Evolutionary conservation across 2,329 filamentous ascomycete genomes (phyloP).

Genomic region (Alternaria viburni): DNA sequence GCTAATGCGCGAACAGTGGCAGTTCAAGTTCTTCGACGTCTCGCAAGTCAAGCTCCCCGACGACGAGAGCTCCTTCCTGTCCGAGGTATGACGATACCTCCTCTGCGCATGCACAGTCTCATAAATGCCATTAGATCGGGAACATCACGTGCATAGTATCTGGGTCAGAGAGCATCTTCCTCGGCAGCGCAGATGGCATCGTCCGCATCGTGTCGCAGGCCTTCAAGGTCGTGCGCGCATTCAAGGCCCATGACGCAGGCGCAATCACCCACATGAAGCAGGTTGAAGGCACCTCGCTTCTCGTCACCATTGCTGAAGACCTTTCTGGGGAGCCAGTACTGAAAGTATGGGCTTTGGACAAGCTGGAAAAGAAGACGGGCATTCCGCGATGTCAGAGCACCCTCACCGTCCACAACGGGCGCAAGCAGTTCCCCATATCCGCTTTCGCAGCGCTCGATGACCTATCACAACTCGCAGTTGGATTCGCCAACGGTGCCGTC

Average conservation of each 20-base stretch:
- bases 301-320: constrained; percentile 89
- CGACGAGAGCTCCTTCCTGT: constrained; percentile 77
- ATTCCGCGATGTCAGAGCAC: constrained; percentile 87
- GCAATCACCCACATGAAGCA: constrained; percentile 92
- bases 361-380: constrained; percentile 91
- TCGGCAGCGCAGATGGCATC: constrained; percentile 82
- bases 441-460: constrained; percentile 88
- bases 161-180: constrained; percentile 86
- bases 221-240: constrained; percentile 86
- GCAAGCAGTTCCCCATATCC: constrained; percentile 93
- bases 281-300: constrained; percentile 81
- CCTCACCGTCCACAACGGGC: constrained; percentile 83
- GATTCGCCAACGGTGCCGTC: constrained; percentile 94
- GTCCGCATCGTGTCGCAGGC: constrained; percentile 86
- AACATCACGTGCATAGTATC: constrained; percentile 85
- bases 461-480: constrained; percentile 89
- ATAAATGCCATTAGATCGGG: constrained; percentile 52
- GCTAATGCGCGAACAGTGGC: constrained; percentile 71
- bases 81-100: constrained; percentile 68
- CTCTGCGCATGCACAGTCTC: constrained; percentile 19
- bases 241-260: constrained; percentile 81
- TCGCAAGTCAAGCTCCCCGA: constrained; percentile 80
- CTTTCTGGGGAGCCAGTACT: constrained; percentile 84
- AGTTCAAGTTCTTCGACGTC: constrained; percentile 99
- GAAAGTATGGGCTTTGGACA: constrained; percentile 98